Evolutionary conservation across 2,329 filamentous ascomycete species (phyloP).

Genomic region (Epichloe sibirici): DNA sequence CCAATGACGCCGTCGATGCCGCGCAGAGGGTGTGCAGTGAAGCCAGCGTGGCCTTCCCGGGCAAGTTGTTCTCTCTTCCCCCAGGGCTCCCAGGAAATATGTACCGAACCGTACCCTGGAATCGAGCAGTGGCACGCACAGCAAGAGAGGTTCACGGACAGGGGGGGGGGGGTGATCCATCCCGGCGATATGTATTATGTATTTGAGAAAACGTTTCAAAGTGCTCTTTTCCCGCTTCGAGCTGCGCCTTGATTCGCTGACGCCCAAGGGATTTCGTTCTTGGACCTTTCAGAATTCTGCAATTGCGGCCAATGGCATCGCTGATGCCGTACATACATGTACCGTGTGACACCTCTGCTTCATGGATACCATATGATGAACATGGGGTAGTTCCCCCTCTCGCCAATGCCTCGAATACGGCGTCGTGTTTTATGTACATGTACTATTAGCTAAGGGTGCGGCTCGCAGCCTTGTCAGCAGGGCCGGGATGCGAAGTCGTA

Average conservation of each 20-base stretch:
- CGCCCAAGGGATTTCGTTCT: slow-evolving; percentile 53
- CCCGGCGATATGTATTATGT: slow-evolving; percentile 38
- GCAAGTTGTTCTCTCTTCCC: not conserved
- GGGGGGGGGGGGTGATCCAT: slow-evolving; percentile 47
- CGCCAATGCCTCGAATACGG: slow-evolving; percentile 52
- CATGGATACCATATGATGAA: slow-evolving; percentile 61
- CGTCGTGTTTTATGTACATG: slow-evolving; percentile 35
- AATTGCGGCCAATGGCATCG: slow-evolving; percentile 64
- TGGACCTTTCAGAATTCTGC: slow-evolving; percentile 65
- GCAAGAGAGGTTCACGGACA: slow-evolving; percentile 62
- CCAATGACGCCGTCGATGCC: not conserved
- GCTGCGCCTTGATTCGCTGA: slow-evolving; percentile 48
- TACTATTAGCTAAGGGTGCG: slow-evolving; percentile 26
- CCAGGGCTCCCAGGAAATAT: slow-evolving; percentile 55
- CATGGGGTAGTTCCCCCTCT: slow-evolving; percentile 57
- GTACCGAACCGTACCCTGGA: slow-evolving; percentile 48
- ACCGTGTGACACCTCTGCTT: slow-evolving; percentile 31
- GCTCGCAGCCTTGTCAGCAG: slow-evolving; percentile 42
- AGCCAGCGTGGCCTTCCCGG: not conserved
- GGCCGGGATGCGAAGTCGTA: slow-evolving; percentile 40
- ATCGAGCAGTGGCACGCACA: slow-evolving; percentile 59
- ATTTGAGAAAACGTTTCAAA: slow-evolving; percentile 64
- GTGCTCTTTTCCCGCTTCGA: slow-evolving; percentile 50
- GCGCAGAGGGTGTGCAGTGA: not conserved
- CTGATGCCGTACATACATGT: slow-evolving; percentile 45